Evolutionary conservation across 2,329 filamentous ascomycete genomes (phyloP).

Genomic region (Geoglossum cookeanum): DNA sequence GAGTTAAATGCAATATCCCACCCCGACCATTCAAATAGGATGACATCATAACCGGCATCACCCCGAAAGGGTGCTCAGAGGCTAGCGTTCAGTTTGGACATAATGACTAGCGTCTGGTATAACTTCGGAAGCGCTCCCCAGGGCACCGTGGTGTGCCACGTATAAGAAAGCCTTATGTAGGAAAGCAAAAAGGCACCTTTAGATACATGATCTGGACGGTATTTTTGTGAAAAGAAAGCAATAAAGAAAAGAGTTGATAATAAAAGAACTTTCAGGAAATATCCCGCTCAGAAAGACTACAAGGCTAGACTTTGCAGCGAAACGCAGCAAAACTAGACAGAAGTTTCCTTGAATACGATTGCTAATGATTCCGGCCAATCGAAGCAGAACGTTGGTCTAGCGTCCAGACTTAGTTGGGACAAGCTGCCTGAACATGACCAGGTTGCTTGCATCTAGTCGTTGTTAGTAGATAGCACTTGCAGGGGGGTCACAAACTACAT

Average conservation of each 20-base stretch:
- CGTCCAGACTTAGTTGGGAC: slow-evolving; percentile 49
- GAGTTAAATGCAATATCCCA: neutral
- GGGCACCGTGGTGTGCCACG: neutral
- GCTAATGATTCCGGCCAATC: neutral
- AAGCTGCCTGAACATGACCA: slow-evolving; percentile 85
- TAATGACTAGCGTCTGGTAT: neutral
- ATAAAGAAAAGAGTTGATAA: neutral
- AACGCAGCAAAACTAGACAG: neutral
- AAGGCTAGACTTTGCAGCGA: neutral
- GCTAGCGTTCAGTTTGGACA: neutral
- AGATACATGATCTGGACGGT: neutral
- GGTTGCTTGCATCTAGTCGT: slow-evolving; percentile 43
- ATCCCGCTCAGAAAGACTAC: neutral
- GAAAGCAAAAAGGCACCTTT: neutral
- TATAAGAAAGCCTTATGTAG: neutral
- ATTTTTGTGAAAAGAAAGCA: neutral
- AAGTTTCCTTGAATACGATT: neutral
- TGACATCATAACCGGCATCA: neutral
- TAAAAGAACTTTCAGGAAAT: neutral
- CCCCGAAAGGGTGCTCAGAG: neutral
- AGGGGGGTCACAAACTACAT: neutral
- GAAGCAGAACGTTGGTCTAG: neutral
- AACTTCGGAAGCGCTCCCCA: neutral
- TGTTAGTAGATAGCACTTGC: neutral
- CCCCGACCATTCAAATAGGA: neutral